Conservation (phyloP, 1,284 basidiomycete genomes). For the Cryptococcus sp. region DNA sequence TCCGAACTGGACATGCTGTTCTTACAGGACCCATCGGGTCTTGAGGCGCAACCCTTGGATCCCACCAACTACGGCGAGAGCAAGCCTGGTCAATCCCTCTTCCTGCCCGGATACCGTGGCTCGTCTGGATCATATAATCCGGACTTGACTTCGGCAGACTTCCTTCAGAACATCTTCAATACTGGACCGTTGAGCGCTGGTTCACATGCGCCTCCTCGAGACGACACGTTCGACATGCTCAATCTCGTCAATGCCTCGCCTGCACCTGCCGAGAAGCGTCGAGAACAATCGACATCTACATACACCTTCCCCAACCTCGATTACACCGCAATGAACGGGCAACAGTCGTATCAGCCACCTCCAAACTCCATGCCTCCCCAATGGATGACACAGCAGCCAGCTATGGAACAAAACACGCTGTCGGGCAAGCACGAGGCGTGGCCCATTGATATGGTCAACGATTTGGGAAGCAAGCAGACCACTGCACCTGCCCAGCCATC, state of each 20-base stretch:
- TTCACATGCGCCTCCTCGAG: neutral
- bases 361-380: conserved; percentile 8
- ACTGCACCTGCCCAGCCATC: no score
- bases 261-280: neutral
- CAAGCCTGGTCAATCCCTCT: conserved; percentile 16
- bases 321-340: conserved; percentile 7
- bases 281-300: no score
- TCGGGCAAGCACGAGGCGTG: neutral
- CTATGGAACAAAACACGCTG: neutral
- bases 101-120: conserved; percentile 12
- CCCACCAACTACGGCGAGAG: neutral
- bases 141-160: conserved; percentile 4
- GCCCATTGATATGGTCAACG: neutral
- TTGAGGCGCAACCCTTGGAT: conserved; percentile 32
- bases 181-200: neutral
- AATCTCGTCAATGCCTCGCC: conserved; percentile 15
- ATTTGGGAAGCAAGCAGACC: neutral
- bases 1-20: conserved; percentile 45
- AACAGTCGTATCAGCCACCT: conserved; percentile 1
- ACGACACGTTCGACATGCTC: conserved; percentile 28
- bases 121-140: conserved; percentile 1
- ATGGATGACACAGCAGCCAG: conserved; percentile 2
- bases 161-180: conserved; percentile 16
- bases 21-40: conserved; percentile 26
- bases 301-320: neutral